Percentiles rank a stretch among this genome's conserved stretches.
Evolutionary conservation across 1,139 yeast species (phyloP).

Genomic region (Saccharomyces hybrid): DNA sequence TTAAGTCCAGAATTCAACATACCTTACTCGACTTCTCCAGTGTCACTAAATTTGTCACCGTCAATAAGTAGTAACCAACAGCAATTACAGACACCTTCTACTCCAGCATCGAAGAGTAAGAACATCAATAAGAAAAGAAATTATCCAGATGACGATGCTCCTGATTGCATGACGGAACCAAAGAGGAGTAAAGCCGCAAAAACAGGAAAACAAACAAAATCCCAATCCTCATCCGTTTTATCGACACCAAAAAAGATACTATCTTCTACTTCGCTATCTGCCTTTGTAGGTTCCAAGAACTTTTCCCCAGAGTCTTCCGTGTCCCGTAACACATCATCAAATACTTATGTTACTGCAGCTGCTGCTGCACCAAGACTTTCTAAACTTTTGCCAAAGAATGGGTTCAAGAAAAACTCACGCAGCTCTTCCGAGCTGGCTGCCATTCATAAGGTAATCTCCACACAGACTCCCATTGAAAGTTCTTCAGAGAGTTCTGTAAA

Average conservation of each 20-base stretch:
- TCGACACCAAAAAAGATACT: not conserved
- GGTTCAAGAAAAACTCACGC: constrained; percentile 23
- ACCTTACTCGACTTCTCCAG: constrained; percentile 71
- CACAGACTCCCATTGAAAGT: constrained; percentile 33
- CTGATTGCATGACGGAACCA: not conserved
- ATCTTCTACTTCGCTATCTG: not conserved
- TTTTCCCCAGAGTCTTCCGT: not conserved
- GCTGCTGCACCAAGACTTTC: constrained; percentile 81
- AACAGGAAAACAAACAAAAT: not conserved
- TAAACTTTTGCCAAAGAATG: constrained; percentile 39
- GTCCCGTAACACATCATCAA: not conserved
- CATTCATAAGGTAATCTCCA: constrained; percentile 59
- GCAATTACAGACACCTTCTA: not conserved
- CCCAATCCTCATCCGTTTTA: not conserved
- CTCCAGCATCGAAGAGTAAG: not conserved
- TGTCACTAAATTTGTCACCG: constrained; percentile 51
- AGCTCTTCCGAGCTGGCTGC: constrained; percentile 70
- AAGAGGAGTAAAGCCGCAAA: not conserved
- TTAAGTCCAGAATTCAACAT: constrained; percentile 35
- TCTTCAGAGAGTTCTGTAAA: constrained; percentile 16
- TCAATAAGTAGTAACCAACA: not conserved
- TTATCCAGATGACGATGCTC: not conserved
- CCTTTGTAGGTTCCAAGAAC: not conserved
- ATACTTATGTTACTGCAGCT: constrained; percentile 50
- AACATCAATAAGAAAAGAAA: not conserved